Conservation (phyloP, 202 grass and related monocot genomes). For the Schoenoplectus triqueter region DNA sequence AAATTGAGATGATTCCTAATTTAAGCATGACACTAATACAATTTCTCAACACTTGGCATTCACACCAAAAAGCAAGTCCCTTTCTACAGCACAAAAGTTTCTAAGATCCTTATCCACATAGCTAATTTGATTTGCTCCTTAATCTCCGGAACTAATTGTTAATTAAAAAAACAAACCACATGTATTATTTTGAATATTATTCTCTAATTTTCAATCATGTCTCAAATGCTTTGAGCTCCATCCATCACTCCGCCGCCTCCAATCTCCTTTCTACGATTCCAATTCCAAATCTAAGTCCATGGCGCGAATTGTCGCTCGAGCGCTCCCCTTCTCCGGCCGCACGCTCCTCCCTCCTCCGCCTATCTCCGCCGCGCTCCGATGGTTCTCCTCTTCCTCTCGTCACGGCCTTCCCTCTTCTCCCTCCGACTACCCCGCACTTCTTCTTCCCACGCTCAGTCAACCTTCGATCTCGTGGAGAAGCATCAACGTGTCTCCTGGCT, state of each 20-base stretch:
- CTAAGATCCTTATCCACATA: too few species aligned
- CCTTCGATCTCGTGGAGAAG: conserved; percentile 42
- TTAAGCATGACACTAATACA: too few species aligned
- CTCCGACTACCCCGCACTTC: neutral
- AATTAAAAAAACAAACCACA: too few species aligned
- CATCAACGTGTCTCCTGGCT: conserved; percentile 48
- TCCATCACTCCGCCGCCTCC: neutral
- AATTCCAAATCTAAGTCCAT: conserved; percentile 43
- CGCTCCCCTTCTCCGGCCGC: conserved; percentile 62
- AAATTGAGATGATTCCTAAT: too few species aligned
- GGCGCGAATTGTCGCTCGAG: conserved; percentile 73
- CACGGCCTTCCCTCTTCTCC: neutral
- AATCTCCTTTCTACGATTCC: neutral
- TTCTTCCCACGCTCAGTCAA: conserved; percentile 17
- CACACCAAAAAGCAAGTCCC: too few species aligned
- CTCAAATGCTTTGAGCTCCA: neutral
- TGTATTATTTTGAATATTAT: too few species aligned
- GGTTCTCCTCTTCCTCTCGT: conserved; percentile 21
- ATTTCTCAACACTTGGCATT: too few species aligned
- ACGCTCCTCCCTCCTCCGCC: conserved; percentile 37
- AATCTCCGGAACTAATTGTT: too few species aligned
- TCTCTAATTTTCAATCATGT: too few species aligned
- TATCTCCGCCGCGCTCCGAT: conserved; percentile 33
- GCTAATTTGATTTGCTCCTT: too few species aligned
- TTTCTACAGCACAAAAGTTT: too few species aligned